A percentile compares a stretch with the other conserved stretches of the same genome.
These are phyloP conservation scores for Fusarium luffae DNA, from an alignment of 2,329 filamentous ascomycete genomes.

Conservation along the genomic window DNA sequence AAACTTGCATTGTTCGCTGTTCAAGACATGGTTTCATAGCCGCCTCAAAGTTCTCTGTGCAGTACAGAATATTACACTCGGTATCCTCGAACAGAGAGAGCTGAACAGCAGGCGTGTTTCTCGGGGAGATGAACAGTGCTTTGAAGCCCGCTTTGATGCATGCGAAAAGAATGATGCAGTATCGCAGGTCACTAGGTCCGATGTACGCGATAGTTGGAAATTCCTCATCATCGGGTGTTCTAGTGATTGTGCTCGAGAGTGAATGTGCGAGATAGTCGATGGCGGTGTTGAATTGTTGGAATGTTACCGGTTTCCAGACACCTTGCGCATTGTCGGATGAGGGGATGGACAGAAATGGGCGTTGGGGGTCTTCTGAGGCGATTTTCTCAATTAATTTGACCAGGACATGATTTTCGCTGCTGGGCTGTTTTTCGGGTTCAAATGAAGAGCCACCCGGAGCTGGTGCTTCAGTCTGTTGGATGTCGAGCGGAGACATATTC, in stretches of 20 bases:
- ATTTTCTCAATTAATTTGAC: not conserved
- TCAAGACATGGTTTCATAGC: not conserved
- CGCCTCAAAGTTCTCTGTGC: fast-evolving
- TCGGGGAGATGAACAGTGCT: not conserved
- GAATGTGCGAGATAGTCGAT: constrained; percentile 8
- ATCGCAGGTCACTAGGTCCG: not conserved
- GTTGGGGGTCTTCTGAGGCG: not conserved
- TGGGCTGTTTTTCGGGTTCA: not conserved
- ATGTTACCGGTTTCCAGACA: not conserved
- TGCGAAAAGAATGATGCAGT: not conserved
- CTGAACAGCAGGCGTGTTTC: not conserved
- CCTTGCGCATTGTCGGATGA: not conserved
- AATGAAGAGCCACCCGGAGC: not conserved
- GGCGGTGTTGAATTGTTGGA: not conserved
- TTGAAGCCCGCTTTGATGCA: constrained; percentile 6
- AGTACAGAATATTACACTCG: not conserved
- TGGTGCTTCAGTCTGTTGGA: not conserved
- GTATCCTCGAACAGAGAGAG: constrained; percentile 5
- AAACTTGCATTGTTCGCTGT: not conserved
- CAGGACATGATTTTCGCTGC: not conserved
- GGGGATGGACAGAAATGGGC: not conserved
- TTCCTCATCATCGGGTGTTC: not conserved
- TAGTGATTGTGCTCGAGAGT: not conserved
- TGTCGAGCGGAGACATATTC: not conserved
- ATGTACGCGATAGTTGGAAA: constrained; percentile 5